Base-by-base conservation (phyloP, 768 basidiomycete species). In the Pleurotus ostreatus region DNA sequence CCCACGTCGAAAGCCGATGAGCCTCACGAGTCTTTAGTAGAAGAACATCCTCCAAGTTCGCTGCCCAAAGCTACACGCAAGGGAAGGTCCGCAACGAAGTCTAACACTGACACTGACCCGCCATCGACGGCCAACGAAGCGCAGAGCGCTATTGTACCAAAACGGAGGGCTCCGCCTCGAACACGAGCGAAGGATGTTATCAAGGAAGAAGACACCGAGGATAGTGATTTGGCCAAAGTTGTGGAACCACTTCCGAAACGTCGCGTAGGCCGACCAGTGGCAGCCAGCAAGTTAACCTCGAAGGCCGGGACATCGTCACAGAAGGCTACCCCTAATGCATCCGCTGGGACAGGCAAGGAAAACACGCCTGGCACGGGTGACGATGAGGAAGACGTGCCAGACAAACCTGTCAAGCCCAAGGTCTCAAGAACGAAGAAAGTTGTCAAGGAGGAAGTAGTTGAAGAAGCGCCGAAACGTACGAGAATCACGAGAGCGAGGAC, bases 301-400 rank as follows among this genome's bases (percentile, higher is more conserved):
- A 66, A 64, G 52, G 75, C 69, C 64, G 72, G 72, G n/a, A 68
- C 69, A 8, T 66, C 71, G 22, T 69, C 68, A 2, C 61, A 59
- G 37, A 62, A 66, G 43, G 38, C n/a, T 8, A 43, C 37, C 11
- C 45, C 52, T 46, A 41, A 13, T 8, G 18, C 52, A 2, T 25
- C 55, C 37, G 61, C 64, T 5, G 65, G 58, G 6, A 66, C 65
- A 4, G 70, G 78, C 53, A 78, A 79, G 58, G 76, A 78, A 63
- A 78, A 78, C 52, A 63, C 73, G 1, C 68, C 71, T 1, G 68
- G 5, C 26, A 52, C 46, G 13, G 67, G 51, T 13, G 68, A 66
- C 12, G 64, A 59, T 11, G 70, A 69, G 8, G 67, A 71, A 18
- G 70, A 65, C 0, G 69, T 46, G 25, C 20, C 26, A 5, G 59